phyloP scores from a whole-genome alignment of 2,329 filamentous ascomycete species.

The Trichophaea hybrida region DNA sequence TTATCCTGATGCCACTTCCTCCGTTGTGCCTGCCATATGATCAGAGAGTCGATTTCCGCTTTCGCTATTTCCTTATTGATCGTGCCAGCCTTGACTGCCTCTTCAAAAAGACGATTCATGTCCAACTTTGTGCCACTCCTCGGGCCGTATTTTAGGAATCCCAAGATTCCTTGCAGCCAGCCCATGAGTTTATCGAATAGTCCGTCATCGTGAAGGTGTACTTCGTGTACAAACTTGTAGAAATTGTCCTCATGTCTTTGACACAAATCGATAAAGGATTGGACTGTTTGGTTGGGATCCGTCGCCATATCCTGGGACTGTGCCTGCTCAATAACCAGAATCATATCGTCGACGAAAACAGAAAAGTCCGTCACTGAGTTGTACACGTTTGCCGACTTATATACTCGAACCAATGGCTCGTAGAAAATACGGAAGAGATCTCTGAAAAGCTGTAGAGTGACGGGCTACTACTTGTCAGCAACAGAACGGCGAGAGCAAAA shows the following conservation, averaged over 20 bases:
- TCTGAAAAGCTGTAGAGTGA: constrained; percentile 89
- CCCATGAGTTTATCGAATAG: constrained; percentile 92
- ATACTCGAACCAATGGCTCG: constrained; percentile 88
- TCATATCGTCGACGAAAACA: constrained; percentile 81
- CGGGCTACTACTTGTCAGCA: constrained; percentile 39
- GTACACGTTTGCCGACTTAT: constrained; percentile 98
- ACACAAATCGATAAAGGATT: constrained; percentile 94
- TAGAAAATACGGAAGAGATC: constrained; percentile 99
- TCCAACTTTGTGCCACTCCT: constrained; percentile 65
- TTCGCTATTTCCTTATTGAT: constrained; percentile 61
- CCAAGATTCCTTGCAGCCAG: constrained; percentile 90
- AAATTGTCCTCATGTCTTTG: constrained; percentile 90
- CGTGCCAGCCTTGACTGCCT: constrained; percentile 50
- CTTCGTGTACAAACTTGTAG: constrained; percentile 98
- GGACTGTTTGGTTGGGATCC: constrained; percentile 95
- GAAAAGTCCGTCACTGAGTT: constrained; percentile 95
- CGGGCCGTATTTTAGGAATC: constrained; percentile 79
- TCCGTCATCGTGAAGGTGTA: constrained; percentile 91
- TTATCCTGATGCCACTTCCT: constrained; percentile 99
- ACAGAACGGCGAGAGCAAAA: background rate
- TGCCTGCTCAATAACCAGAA: constrained; percentile 57
- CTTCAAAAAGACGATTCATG: constrained; percentile 84
- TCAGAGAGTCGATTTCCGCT: constrained; percentile 67
- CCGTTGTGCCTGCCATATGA: constrained; percentile 83
- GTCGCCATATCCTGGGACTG: constrained; percentile 58